phyloP scores from a whole-genome alignment of 495 filamentous ascomycete genomes.

The Neurospora sp. region DNA sequence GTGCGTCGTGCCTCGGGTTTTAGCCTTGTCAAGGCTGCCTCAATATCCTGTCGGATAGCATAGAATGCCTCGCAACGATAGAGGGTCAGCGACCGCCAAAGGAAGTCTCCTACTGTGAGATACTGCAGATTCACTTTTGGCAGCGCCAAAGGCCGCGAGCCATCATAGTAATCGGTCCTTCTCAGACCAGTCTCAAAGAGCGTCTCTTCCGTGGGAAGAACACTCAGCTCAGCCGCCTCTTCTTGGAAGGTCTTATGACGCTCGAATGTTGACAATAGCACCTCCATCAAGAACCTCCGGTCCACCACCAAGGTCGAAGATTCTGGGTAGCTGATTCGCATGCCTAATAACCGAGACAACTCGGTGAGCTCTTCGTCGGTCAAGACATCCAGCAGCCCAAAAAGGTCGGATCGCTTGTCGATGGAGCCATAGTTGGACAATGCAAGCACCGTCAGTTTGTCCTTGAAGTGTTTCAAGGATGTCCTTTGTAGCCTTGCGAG shows the following conservation, averaged over 20 bases:
- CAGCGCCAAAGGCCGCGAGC: slow-evolving; percentile 78
- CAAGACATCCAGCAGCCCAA: slow-evolving; percentile 63
- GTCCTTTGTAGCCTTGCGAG: slow-evolving; percentile 74
- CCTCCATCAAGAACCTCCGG: slow-evolving; percentile 62
- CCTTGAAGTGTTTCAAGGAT: slow-evolving; percentile 74
- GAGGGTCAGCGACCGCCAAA: slow-evolving; percentile 84
- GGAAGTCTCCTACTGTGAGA: slow-evolving; percentile 86
- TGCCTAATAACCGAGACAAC: slow-evolving; percentile 60
- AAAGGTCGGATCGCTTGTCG: slow-evolving; percentile 65
- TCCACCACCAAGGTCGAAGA: slow-evolving; percentile 50
- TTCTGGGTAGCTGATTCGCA: slow-evolving; percentile 71
- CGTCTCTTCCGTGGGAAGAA: slow-evolving; percentile 72
- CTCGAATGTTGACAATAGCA: slow-evolving; percentile 69
- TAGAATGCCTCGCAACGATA: slow-evolving; percentile 91
- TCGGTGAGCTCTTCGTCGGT: slow-evolving; percentile 61
- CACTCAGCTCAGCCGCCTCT: slow-evolving; percentile 51
- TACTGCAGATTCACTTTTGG: slow-evolving; percentile 96
- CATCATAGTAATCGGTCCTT: slow-evolving; percentile 82
- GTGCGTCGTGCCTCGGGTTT: slow-evolving; percentile 54
- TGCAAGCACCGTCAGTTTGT: slow-evolving; percentile 81
- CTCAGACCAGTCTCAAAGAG: slow-evolving; percentile 82
- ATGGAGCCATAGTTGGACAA: slow-evolving; percentile 88
- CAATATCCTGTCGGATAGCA: slow-evolving; percentile 84
- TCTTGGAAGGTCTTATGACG: slow-evolving; percentile 79
- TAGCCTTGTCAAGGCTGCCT: slow-evolving; percentile 68